Evolutionary conservation across 2,329 filamentous ascomycete species (phyloP), one percentile per base, ranked within the genome.

Genomic region (Fusarium sp.): DNA sequence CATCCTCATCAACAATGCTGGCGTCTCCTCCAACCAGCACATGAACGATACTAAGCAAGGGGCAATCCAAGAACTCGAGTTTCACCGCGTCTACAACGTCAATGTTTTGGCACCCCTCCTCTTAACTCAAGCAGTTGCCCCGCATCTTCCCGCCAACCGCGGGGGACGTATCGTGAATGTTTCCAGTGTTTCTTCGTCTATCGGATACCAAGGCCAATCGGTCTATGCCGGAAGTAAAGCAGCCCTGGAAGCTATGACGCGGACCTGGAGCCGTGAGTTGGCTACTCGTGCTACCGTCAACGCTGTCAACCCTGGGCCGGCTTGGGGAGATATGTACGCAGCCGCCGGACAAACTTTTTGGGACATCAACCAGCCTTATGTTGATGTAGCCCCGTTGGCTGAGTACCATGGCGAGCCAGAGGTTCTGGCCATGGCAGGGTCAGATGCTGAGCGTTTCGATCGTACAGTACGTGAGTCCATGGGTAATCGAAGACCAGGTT

Each of bases 1-100:
- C 80, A 93, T 97, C 66, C 83, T 97, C 55, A 83, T 97, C 83
- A 97, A 97, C 86, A 97, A 97, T 79, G 93, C 94, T 30, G 94
- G 93, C 56, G 82, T 90, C 9, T 83, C 88, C 32, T 82, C 87
- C 41, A 95, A 96, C 80, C 87, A 90, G 72, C 78, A 82, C 27
- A 81, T 92, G 25, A 85, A 88, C 53, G 87, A 92, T 28, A 61
- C 78, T 9, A 78, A 88, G 23, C 79, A 84, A 58, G 79, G 79
- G 20, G 81, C 80, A 32, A 87, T 93, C 67, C 87, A 86, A 6
- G 76, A 84, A 8, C 84, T 85, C 14, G 87, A 94, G 74, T 97
- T 94, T 81, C 85, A 89, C 45, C 82, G 86, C 72, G 89, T 91
- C 59, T 97, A 93, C 82, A 87, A 87, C 59, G 86, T 96, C 80